These are phyloP conservation scores for Poronia punctata DNA, from an alignment of 495 filamentous ascomycete genomes.

Conservation along the genomic window DNA sequence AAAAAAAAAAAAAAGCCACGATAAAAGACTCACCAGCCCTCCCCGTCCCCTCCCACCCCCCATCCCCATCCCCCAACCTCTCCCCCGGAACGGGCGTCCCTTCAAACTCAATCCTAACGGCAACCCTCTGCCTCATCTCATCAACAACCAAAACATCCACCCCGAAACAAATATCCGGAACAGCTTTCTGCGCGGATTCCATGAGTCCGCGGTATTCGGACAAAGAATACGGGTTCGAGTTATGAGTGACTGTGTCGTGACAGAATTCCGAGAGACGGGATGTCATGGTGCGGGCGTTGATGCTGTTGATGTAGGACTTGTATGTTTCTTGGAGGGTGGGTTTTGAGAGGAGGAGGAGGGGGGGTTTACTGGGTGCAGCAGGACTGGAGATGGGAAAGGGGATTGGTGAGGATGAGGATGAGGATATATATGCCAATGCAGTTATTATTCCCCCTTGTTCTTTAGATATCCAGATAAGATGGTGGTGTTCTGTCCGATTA, in stretches of 20 bases:
- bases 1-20: no score
- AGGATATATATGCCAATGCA: no score
- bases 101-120: conserved; percentile 21
- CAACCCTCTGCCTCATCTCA: conserved; percentile 16
- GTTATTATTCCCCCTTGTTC: no score
- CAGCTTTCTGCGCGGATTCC: conserved; percentile 16
- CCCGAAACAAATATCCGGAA: conserved; percentile 19
- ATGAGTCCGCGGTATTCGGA: conserved; percentile 24
- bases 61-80: no score
- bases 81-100: no score
- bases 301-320: conserved; percentile 20
- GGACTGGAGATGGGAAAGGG: no score
- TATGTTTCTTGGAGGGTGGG: conserved; percentile 11
- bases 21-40: no score
- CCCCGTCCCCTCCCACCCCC: no score
- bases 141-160: conserved; percentile 21
- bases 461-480: no score
- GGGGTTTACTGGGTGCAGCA: conserved; percentile 4
- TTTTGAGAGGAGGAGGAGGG: conserved; percentile 16
- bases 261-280: conserved; percentile 20
- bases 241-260: conserved; percentile 19
- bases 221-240: conserved; percentile 15
- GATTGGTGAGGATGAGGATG: no score
- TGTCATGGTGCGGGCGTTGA: conserved; percentile 23
- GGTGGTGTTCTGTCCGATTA: not conserved